phyloP scores from a whole-genome alignment of 2,329 filamentous ascomycete species.

The Arthrobotrys sinensis region DNA sequence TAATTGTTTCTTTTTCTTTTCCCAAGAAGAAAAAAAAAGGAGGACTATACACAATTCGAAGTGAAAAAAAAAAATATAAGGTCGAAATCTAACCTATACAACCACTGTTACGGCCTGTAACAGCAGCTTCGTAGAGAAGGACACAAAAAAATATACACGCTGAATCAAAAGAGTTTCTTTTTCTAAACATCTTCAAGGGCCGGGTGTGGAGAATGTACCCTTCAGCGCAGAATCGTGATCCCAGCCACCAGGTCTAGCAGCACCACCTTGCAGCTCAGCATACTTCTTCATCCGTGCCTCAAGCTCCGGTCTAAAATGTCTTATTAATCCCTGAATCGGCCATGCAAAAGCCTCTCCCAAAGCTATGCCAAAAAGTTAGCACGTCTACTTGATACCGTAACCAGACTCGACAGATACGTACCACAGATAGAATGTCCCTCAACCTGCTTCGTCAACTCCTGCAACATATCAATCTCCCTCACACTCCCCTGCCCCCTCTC shows the following conservation, averaged over 20 bases:
- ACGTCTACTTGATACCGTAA: constrained; percentile 1
- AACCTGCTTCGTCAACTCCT: constrained; percentile 99
- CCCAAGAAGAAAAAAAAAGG: not conserved
- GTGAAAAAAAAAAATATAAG: constrained; percentile 9
- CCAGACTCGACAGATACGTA: constrained; percentile 69
- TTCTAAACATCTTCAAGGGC: constrained; percentile 22
- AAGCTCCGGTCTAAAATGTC: constrained; percentile 96
- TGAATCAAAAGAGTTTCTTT: constrained; percentile 22
- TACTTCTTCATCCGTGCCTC: constrained; percentile 91
- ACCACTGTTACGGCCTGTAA: constrained; percentile 6
- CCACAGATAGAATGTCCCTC: constrained; percentile 99
- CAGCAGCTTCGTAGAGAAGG: constrained; percentile 20
- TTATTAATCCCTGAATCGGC: constrained; percentile 97
- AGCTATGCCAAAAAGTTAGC: constrained; percentile 71
- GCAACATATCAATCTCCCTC: constrained; percentile 98
- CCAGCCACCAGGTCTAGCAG: constrained; percentile 90
- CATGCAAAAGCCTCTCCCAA: constrained; percentile 98
- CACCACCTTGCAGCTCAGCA: constrained; percentile 79
- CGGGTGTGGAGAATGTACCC: constrained; percentile 91
- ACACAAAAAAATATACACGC: constrained; percentile 41
- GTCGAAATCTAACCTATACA: constrained; percentile 28
- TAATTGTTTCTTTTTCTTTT: constrained; percentile 18
- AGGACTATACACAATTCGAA: constrained; percentile 54
- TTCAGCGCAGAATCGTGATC: constrained; percentile 79
- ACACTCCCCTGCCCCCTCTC: constrained; percentile 89